A percentile compares a stretch with the other conserved stretches of the same genome.
Conservation (phyloP, 176 grass and related monocot genomes). For the Cenchrus purpureus region DNA sequence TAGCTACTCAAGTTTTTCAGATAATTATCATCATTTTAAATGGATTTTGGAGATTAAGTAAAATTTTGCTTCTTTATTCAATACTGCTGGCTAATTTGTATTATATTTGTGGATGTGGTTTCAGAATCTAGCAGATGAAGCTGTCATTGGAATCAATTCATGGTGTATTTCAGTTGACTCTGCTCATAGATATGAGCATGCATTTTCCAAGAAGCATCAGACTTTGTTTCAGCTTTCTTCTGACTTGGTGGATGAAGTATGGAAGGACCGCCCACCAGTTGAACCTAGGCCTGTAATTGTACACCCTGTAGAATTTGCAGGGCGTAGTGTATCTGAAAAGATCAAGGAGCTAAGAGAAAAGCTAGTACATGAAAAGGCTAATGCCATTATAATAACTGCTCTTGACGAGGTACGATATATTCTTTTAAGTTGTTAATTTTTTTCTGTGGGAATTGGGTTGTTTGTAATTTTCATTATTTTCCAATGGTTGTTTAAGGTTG, state of each 20-base stretch:
- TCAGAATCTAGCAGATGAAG: slow-evolving; percentile 75
- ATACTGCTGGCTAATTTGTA: slow-evolving; percentile 1
- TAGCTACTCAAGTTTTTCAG: neutral
- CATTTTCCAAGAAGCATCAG: slow-evolving; percentile 74
- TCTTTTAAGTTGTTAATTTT: slow-evolving; percentile 35
- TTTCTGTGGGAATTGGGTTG: neutral
- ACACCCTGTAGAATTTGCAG: slow-evolving; percentile 82
- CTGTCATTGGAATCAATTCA: slow-evolving; percentile 82
- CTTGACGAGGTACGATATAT: slow-evolving; percentile 86
- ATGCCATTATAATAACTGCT: slow-evolving; percentile 72
- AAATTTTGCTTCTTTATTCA: slow-evolving; percentile 1
- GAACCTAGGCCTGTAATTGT: slow-evolving; percentile 62
- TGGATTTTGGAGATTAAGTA: neutral
- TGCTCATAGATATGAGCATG: slow-evolving; percentile 73
- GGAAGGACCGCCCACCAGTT: slow-evolving; percentile 72
- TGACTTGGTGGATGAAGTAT: slow-evolving; percentile 89
- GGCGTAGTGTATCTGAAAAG: slow-evolving; percentile 67
- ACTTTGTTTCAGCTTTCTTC: slow-evolving; percentile 77
- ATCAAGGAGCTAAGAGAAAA: slow-evolving; percentile 80
- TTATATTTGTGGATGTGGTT: slow-evolving; percentile 27
- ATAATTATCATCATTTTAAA: neutral
- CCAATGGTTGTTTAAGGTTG: slow-evolving; percentile 69
- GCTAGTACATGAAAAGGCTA: slow-evolving; percentile 57
- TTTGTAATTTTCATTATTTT: slow-evolving; percentile 37
- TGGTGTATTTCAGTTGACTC: slow-evolving; percentile 89